Evolutionary conservation across 768 basidiomycete species (phyloP), one percentile per base, ranked within the genome.

Genomic region (Leccinum arenicola): DNA sequence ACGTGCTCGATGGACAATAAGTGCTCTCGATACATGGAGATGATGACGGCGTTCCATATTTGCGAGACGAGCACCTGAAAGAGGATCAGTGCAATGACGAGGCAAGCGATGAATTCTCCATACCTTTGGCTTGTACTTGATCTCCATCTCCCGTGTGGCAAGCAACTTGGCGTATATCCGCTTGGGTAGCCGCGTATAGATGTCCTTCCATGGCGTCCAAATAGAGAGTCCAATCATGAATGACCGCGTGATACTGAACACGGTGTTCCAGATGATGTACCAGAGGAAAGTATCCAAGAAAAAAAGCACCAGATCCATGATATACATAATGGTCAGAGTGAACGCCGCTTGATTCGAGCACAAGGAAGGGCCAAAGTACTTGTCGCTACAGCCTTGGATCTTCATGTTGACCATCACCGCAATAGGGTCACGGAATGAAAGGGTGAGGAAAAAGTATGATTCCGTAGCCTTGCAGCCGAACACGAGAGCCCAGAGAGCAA

Each of bases 221-320:
- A 99, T 96, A 31, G 92, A 95, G 52, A 99, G 81, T 7, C 96
- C 97, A 53, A 98, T 82, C 23, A 84, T 79, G 75, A 99, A 99
- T 17, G 88, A 91, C 56, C 95, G 83, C 23, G 80, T 89, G 66
- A 95, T 92, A 69, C 88, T 90, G 77, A 91, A 91, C 57, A 95
- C 91, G 10, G 94, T 95, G 74, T 98, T 98, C 96, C 96, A 98
- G 71, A 98, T 98, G 77, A 98, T 95, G 71, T 95, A 99, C 97
- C 97, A 99, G 31, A 99, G 77, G 89, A 98, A 99, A 7, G 97
- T 99, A 78, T 99, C 97, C 75, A 99, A 81, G 84, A 98, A 99
- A 84, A 93, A 99, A 49, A 99, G 84, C 54, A 89, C 86, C 50
- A 99, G 77, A 70, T 98, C 97, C 96, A 98, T 98, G 79, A 97